Conservation (phyloP, 164 flowering plant genomes). For the Sedum album region DNA sequence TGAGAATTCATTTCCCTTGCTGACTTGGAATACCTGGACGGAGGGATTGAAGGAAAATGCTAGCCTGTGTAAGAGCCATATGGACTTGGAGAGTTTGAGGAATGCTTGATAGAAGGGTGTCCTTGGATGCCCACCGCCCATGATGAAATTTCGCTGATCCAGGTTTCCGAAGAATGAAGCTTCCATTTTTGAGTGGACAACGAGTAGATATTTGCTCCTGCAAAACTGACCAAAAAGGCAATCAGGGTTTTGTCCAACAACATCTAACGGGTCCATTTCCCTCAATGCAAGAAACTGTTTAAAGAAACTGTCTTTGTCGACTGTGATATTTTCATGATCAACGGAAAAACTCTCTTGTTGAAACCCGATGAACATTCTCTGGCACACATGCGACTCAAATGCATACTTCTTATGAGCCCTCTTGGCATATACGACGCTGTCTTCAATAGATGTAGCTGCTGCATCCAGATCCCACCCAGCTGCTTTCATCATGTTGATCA, state of each 20-base stretch:
- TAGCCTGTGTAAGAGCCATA: not conserved
- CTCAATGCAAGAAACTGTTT: constrained; percentile 65
- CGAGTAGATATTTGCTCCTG: constrained; percentile 60
- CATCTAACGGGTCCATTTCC: constrained; percentile 72
- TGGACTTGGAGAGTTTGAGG: not conserved
- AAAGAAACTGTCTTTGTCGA: constrained; percentile 59
- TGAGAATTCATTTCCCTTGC: not conserved
- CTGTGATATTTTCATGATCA: constrained; percentile 29
- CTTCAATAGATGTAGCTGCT: constrained; percentile 80
- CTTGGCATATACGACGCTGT: constrained; percentile 62
- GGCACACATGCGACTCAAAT: constrained; percentile 85
- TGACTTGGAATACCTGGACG: not conserved
- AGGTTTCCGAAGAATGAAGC: constrained; percentile 82
- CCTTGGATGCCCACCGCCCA: not conserved
- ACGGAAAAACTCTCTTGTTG: constrained; percentile 63
- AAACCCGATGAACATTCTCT: constrained; percentile 79
- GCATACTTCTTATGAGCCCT: constrained; percentile 96
- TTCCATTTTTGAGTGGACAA: constrained; percentile 90
- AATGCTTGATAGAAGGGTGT: not conserved
- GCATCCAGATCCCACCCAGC: constrained; percentile 98
- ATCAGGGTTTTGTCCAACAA: constrained; percentile 70
- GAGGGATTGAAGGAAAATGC: not conserved
- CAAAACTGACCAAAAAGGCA: constrained; percentile 77
- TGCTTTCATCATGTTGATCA: constrained; percentile 99
- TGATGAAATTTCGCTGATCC: not conserved